Conservation (phyloP, 306 rosid species). For the Casuarina glauca region DNA sequence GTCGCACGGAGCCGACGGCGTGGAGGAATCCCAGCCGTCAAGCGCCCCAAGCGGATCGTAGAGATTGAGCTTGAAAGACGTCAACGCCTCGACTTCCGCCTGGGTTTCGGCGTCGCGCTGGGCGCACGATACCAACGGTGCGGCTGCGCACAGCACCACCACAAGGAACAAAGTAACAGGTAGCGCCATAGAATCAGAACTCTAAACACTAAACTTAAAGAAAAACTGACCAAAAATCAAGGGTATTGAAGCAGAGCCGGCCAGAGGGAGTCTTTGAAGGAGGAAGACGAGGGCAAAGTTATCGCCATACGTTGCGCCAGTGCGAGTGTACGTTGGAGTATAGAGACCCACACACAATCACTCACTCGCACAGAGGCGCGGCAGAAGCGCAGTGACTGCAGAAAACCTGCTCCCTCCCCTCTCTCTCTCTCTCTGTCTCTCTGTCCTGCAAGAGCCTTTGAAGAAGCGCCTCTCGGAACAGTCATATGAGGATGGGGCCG, state of each 20-base stretch:
- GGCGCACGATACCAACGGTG: slow-evolving; percentile 61
- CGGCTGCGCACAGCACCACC: slow-evolving; percentile 43
- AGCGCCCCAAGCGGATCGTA: slow-evolving; percentile 72
- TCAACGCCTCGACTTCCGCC: slow-evolving; percentile 70
- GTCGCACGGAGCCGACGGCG: slow-evolving; percentile 85
- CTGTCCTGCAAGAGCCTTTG: slow-evolving; percentile 31
- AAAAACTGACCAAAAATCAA: not conserved
- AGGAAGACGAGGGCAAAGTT: slow-evolving; percentile 11
- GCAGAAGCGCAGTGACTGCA: no score
- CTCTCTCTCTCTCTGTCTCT: not conserved
- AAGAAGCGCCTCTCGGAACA: slow-evolving; percentile 41
- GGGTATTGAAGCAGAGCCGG: slow-evolving; percentile 35
- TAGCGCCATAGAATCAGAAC: slow-evolving; percentile 20
- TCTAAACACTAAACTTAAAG: not conserved
- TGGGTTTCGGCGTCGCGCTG: slow-evolving; percentile 30
- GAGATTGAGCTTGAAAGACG: slow-evolving; percentile 66
- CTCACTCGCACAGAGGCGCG: no score
- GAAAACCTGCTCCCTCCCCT: not conserved
- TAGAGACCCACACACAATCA: not conserved
- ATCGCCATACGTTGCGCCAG: slow-evolving; percentile 30
- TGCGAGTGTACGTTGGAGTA: slow-evolving; percentile 15
- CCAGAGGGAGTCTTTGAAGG: not conserved
- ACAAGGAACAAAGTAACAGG: slow-evolving; percentile 24
- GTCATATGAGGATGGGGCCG: slow-evolving; percentile 35
- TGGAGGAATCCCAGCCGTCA: slow-evolving; percentile 61